Evolutionary conservation across 192 early-diverging fungal species (phyloP), one percentile per base, ranked within the genome.

Genomic region (Linnemannia exigua): DNA sequence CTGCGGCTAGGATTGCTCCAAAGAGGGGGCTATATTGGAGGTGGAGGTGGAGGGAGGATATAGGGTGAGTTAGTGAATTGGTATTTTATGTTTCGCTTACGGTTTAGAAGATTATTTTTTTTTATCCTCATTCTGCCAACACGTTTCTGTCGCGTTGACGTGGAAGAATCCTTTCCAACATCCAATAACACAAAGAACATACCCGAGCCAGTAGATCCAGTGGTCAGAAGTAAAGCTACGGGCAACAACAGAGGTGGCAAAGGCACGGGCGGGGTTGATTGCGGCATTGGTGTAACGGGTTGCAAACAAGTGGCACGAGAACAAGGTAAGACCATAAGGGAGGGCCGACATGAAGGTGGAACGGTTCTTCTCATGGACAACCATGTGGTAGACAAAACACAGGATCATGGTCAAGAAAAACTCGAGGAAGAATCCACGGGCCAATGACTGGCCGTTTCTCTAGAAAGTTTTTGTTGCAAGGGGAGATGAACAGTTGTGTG

Each of bases 181-280:
- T 68, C 72, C 31, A 17, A 28, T 66, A 20, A n/a, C 25, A 28
- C 1, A 28, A 58, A 58, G 3, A 37, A 70, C 82, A 12, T 79
- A 85, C 83, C 90, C 90, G 16, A 93, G 79, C 93, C 93, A 94
- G 82, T 90, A 95, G 37, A 94, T 85, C 91, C 92, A 94, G 25
- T 94, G 93, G 37, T 91, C 73, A 12, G 67, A 68, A 72, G 91
- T 87, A 52, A 83, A 89, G 5, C 70, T 50, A 3, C 88, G 88
- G 20, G 93, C 79, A 41, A 92, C 90, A 15, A 94, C 80, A 15
- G 92, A 90, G 48, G 90, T 87, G 41, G 88, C 94, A 79, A 94
- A 94, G 51, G 90, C 91, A 67, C 93, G 88, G 15, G 94, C 94
- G n/a, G 94, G 94, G 87, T 95, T 95, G 68, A 95, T 85, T 7